A percentile compares a stretch with the other conserved stretches of the same genome.
phyloP scores from a whole-genome alignment of 2,329 filamentous ascomycete species.

The Neofusicoccum cordaticola region DNA sequence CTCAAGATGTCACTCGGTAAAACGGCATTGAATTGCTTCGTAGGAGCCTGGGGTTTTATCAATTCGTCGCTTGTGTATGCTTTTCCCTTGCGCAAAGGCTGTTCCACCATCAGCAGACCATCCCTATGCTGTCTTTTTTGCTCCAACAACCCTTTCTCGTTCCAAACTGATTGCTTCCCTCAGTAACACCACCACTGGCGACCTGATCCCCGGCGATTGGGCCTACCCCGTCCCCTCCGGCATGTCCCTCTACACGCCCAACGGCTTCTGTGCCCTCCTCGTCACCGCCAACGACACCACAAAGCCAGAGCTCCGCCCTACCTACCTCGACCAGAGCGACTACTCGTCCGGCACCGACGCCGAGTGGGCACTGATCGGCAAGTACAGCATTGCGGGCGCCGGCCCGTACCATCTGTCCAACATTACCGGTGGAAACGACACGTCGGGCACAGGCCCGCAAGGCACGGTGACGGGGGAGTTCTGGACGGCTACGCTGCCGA shows the following conservation, averaged over 20 bases:
- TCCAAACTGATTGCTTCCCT: too few relatives aligned
- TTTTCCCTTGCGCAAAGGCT: background rate
- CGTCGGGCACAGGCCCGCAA: background rate
- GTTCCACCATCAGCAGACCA: background rate
- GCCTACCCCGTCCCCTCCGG: slow-evolving; percentile 4
- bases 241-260: slow-evolving; percentile 4
- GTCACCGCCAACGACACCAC: slow-evolving; percentile 2
- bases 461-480: background rate
- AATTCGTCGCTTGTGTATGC: background rate
- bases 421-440: background rate
- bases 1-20: background rate
- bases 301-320: background rate
- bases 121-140: background rate
- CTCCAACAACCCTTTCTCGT: too few relatives aligned
- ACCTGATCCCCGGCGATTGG: background rate
- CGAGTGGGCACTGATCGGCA: slow-evolving; percentile 1
- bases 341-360: background rate
- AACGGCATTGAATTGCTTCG: background rate
- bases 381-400: background rate
- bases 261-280: background rate
- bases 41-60: slow-evolving; percentile 9
- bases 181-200: slow-evolving; percentile 11
- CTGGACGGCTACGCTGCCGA: background rate
- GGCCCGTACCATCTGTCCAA: background rate
- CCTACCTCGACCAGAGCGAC: slow-evolving; percentile 3